Evolutionary conservation across 2,329 filamentous ascomycete species (phyloP).

Genomic region (Sphaerostilbella broomeana): DNA sequence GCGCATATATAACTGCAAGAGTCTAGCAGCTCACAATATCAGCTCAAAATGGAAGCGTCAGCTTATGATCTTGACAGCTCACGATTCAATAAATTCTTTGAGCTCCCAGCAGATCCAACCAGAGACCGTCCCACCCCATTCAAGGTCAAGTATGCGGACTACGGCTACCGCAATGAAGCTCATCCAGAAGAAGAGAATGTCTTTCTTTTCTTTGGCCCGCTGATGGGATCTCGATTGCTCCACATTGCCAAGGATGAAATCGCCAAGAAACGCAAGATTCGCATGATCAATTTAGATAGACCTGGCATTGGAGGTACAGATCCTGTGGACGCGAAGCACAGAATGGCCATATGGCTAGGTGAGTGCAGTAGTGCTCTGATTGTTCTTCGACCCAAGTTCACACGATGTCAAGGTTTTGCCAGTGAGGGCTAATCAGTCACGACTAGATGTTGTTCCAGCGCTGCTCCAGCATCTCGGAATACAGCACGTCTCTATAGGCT

Average conservation of each 20-base stretch:
- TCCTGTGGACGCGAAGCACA: conserved; percentile 16
- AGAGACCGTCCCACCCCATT: conserved; percentile 11
- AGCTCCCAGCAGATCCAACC: conserved; percentile 15
- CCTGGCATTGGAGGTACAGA: conserved; percentile 32
- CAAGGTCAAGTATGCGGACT: conserved; percentile 25
- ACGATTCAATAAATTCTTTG: conserved; percentile 20
- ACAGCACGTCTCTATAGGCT: conserved; percentile 22
- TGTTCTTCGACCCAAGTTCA: too few relatives aligned
- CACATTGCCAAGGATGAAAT: conserved; percentile 28
- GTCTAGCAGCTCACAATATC: too few relatives aligned
- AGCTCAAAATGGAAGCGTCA: not conserved
- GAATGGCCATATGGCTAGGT: conserved; percentile 24
- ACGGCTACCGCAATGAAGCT: conserved; percentile 24
- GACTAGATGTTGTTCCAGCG: conserved; percentile 22
- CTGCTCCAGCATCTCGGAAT: conserved; percentile 29
- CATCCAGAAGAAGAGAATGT: conserved; percentile 22
- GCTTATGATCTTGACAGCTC: conserved; percentile 12
- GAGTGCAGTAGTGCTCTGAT: too few relatives aligned
- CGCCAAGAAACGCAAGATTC: conserved; percentile 25
- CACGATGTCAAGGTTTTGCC: too few relatives aligned
- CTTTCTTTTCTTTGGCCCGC: conserved; percentile 23
- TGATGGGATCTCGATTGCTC: conserved; percentile 25
- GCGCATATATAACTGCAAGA: too few relatives aligned
- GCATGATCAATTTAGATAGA: conserved; percentile 28
- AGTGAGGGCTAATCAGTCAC: too few relatives aligned